Conservation (phyloP, 2,329 filamentous ascomycete species). For the Colletotrichum kahawae region DNA sequence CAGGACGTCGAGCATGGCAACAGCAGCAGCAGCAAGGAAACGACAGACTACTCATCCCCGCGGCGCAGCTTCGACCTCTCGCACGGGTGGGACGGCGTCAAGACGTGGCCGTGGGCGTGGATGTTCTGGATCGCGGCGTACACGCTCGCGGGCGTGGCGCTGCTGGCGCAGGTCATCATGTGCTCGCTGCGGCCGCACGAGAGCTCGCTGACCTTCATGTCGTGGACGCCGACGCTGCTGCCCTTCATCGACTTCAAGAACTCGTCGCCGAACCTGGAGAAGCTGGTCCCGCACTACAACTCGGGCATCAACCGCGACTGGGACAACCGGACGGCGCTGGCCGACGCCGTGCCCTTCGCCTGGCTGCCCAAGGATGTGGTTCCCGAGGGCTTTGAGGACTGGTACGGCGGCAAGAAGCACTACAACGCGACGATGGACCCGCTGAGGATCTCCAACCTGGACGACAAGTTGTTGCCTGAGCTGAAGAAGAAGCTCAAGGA, state of each 20-base stretch:
- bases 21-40: neutral
- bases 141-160: conserved; percentile 3
- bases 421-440: conserved; percentile 36
- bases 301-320: conserved; percentile 29
- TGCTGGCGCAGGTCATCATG: conserved; percentile 27
- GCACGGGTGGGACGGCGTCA: neutral
- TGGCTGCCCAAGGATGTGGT: conserved; percentile 31
- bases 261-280: conserved; percentile 29
- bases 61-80: neutral
- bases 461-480: conserved; percentile 27
- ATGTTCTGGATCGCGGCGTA: conserved; percentile 5
- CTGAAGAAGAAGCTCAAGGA: conserved; percentile 17
- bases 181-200: conserved; percentile 30
- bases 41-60: neutral
- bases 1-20: conserved; percentile 26
- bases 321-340: conserved; percentile 34
- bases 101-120: neutral
- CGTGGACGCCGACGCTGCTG: conserved; percentile 36
- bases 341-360: conserved; percentile 19
- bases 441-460: conserved; percentile 35
- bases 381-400: conserved; percentile 30
- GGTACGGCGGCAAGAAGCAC: conserved; percentile 27
- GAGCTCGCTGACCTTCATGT: conserved; percentile 37
- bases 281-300: conserved; percentile 24
- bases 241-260: conserved; percentile 37